Percentiles rank a stretch among this genome's conserved stretches.
Evolutionary conservation across 352 stramenopile genomes (phyloP).

Genomic region (Phytopythium kandeliae): DNA sequence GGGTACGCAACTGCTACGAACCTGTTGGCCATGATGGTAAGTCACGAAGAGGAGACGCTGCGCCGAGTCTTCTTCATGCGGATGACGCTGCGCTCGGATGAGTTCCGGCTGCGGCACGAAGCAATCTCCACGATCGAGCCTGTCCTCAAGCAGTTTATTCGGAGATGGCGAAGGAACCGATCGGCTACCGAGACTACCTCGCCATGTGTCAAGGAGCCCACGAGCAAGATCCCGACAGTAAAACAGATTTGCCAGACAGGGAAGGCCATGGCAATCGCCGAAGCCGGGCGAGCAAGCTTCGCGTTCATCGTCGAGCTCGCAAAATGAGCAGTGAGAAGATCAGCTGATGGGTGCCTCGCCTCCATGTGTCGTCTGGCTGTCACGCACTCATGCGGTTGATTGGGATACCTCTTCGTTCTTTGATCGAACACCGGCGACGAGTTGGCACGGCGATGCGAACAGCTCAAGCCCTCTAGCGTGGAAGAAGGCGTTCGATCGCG

Average conservation of each 20-base stretch:
- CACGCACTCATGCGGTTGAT: not conserved
- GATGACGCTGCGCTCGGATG: slow-evolving; percentile 29
- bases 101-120: slow-evolving; percentile 25
- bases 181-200: not conserved
- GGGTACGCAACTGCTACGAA: slow-evolving; percentile 25
- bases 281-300: slow-evolving; percentile 13
- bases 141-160: slow-evolving; percentile 18
- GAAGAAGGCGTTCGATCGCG: slow-evolving; percentile 69
- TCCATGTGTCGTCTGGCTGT: not conserved
- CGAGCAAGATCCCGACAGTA: slow-evolving; percentile 18
- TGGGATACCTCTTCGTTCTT: slow-evolving; percentile 3
- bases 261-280: slow-evolving; percentile 16
- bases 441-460: slow-evolving; percentile 50
- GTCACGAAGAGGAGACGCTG: slow-evolving; percentile 41
- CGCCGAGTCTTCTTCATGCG: slow-evolving; percentile 41
- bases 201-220: not conserved
- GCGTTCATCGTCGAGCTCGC: slow-evolving; percentile 9
- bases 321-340: not conserved
- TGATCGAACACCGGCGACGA: slow-evolving; percentile 29
- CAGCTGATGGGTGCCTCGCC: not conserved
- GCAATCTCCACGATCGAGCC: slow-evolving; percentile 20
- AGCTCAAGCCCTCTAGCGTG: slow-evolving; percentile 71
- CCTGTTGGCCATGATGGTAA: slow-evolving; percentile 36
- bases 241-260: slow-evolving; percentile 24
- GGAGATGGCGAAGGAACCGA: not conserved